Base-by-base conservation (phyloP, 129 eudicot genomes). In the Centrapalus pauciflorus region DNA sequence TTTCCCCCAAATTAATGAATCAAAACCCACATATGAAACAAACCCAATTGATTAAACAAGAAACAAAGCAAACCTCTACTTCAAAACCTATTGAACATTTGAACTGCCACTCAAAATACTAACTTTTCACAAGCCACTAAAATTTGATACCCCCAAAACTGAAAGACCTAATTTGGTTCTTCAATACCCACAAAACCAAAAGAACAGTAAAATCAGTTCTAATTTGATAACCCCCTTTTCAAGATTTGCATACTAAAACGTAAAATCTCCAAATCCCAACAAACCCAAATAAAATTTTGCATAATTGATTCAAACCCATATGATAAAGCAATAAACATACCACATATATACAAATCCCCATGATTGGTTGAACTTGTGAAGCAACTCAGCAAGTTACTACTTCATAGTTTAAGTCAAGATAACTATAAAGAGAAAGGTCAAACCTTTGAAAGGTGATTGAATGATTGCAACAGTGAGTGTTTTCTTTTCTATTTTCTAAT, bases 11-110 rank as follows among this genome's bases (percentile, higher is more conserved):
- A 45, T 69, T 50, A 28, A 46, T 57, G 46, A 58, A 64, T 55
- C 62, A 74, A n/a, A 68, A 2, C 57, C 57, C 66, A 20, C 67
- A 38, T 46, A 49, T 16, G 20, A 66, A 34, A 23, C 70, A 48
- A 76, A 67, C 75, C 80, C 87, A 62, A 37, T 51, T 55, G 55
- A 54, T 20, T 20, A 72, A 73, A 80, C 63, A 61, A 62, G 77
- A 72, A 71, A 61, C 30, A 35, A 62, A 52, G 35, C 59, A 46
- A 59, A 71, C n/a, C 21, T 52, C 51, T 35, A 48, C 21, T 34
- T 41, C 20, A 37, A 73, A 73, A 38, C 78, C 32, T 17, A 25
- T 35, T 50, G 8, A 14, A 45, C 32, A 11, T 25, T 35, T 50
- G 8, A 14, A 45, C 24, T 34, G 9, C 32, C 32, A 61, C 30